Base-by-base conservation (phyloP, 495 filamentous ascomycete species). In the Podospora pseudocomata region DNA sequence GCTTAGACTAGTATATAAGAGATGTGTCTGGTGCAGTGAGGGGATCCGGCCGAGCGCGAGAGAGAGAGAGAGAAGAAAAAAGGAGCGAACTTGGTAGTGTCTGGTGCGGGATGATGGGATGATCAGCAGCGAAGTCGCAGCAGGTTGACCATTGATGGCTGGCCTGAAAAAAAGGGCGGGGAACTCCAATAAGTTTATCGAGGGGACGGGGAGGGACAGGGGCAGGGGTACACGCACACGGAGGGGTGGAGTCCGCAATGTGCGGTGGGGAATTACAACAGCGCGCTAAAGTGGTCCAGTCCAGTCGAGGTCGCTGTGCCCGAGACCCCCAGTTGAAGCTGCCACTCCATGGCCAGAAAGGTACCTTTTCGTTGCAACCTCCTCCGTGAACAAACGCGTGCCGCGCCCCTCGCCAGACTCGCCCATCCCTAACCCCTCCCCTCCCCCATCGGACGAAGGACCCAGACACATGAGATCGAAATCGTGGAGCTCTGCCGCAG, bases 181-280 rank as follows among this genome's bases (percentile, higher is more conserved):
- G 61, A 63, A 63, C 61, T 63, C 61, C 61, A 63, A 19, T 23
- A 32, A 44, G 61, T 63, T 63, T 63, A 49, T 63, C 61, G 61
- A 63, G 27, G 16, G 30, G 18, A 19, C 11, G 28, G 61, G 28
- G 32, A 16, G 26, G 49, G 61, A 63, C 61, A 63, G 61, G 61
- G 61, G 20, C 61, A 63, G 61, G 61, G 61, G 20, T 63, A 19
- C 61, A 11, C 23, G 0, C 18, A 19, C 28, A 20, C n/a, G 55
- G 55, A 58, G n/a, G 55, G 23, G 55, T 58, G 55, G 55, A 26
- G 55, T 15, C 55, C 55, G 55, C 15, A 23, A 1, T 23, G 23
- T 23, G 23, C 23, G 2, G 55, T 19, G 55, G n/a, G 55, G 55
- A 19, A 58, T 58, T 26, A 26, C 18, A 26, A 26, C 18, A 26